Evolutionary conservation across 2,329 filamentous ascomycete species (phyloP), one percentile per base, ranked within the genome.

Genomic region (Cladosporium phlei): DNA sequence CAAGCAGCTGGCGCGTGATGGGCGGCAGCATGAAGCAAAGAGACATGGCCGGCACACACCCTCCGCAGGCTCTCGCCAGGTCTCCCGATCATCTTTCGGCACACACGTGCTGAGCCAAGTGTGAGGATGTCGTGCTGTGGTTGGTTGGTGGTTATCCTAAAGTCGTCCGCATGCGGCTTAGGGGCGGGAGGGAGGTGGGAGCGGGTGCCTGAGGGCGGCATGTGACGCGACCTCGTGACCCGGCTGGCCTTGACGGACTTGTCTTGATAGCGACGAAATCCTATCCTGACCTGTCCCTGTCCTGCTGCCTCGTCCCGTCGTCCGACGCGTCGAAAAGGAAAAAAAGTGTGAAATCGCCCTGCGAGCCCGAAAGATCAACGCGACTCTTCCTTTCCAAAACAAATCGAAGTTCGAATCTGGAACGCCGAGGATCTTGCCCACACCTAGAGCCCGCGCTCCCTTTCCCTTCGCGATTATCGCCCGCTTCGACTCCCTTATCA

Each of bases 221-320:
- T 34, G 39, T 28, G 40, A 22, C 8, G 34, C 17, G 19, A 20
- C 12, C 34, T n/a, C 14, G 34, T 37, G 34, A 45, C 40, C 38
- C 28, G 21, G 22, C 16, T 38, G 34, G 25, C 34, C 34, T 38
- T 16, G 40, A n/a, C 32, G 32, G n/a, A 14, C 16, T n/a, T 24
- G 20, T 28, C 30, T 45, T 45, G 40, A 45, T 45, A 45, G 40
- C 40, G 22, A 45, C 30, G 40, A 44, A 21, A 33, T 16, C n/a
- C 33, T 16, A 8, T 20, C 21, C 17, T 35, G 11, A 12, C 14
- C 14, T 33, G n/a, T n/a, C n/a, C 30, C 24, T 24, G 37, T 29
- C 37, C 27, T 42, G 34, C 34, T 38, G 34, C 34, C 25, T 5
- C n/a, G n/a, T 12, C 30, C 11, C 30, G 30, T 16, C 3, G 16